phyloP scores from a whole-genome alignment of 257 asterid species.

The Solanum chmielewskii region DNA sequence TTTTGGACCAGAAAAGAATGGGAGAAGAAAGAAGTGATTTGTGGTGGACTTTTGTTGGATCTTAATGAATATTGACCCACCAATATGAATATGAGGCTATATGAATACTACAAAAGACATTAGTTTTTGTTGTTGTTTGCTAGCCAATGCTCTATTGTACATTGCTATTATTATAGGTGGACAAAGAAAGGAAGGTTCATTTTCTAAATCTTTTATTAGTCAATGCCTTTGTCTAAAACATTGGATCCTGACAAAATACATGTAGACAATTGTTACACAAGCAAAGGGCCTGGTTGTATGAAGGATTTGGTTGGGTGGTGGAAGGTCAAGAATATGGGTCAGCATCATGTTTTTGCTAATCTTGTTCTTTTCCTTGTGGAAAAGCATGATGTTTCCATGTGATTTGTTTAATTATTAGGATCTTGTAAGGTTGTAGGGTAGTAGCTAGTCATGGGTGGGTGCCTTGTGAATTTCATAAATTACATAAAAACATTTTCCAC shows the following conservation, averaged over 20 bases:
- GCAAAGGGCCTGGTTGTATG: not conserved
- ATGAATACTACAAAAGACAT: not conserved
- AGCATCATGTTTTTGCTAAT: not conserved
- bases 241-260: conserved; percentile 3
- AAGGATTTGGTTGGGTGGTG: not conserved
- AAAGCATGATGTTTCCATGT: conserved; percentile 1
- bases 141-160: not conserved
- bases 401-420: not conserved
- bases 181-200: not conserved
- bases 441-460: not conserved
- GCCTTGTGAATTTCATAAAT: not conserved
- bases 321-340: not conserved
- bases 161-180: not conserved
- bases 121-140: not conserved
- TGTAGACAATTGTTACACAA: not conserved
- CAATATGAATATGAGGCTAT: not conserved
- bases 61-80: not conserved
- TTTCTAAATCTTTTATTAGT: not conserved
- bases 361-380: not conserved
- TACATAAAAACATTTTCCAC: not conserved
- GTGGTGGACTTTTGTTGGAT: not conserved
- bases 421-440: not conserved
- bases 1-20: not conserved
- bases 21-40: not conserved
- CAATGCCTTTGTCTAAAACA: not conserved